These are phyloP conservation scores for Erodium chrysanthum DNA, from an alignment of 441 rosid species.

Conservation along the genomic window DNA sequence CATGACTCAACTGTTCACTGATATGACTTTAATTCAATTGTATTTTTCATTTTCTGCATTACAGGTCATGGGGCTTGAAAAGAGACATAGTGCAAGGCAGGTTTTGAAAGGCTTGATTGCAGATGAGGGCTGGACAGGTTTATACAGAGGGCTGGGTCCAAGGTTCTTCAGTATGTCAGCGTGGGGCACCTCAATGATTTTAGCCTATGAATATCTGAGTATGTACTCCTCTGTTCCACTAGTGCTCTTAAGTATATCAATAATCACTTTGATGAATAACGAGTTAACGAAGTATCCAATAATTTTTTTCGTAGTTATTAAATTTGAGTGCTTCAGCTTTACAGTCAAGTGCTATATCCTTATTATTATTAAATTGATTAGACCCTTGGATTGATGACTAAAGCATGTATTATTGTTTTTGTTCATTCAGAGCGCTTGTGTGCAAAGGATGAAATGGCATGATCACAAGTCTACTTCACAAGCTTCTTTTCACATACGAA, in stretches of 20 bases:
- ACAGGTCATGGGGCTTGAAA: conserved; percentile 82
- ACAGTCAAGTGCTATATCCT: too few species aligned
- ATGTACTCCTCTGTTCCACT: conserved; percentile 24
- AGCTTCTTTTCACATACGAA: not conserved
- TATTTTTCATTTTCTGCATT: conserved; percentile 13
- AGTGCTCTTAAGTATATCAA: not conserved
- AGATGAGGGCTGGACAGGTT: conserved; percentile 90
- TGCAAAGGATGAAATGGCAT: conserved; percentile 35
- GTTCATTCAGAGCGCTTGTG: conserved; percentile 58
- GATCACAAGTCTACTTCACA: not conserved
- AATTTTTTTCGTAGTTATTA: too few species aligned
- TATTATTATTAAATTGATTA: too few species aligned
- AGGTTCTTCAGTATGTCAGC: conserved; percentile 92
- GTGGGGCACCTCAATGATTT: conserved; percentile 96
- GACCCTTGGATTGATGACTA: too few species aligned
- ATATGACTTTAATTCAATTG: not conserved
- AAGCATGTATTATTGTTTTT: conserved; percentile 11
- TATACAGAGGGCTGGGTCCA: conserved; percentile 84
- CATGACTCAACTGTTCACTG: conserved; percentile 3
- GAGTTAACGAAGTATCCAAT: too few species aligned
- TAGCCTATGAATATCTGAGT: conserved; percentile 89
- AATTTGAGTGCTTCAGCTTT: too few species aligned
- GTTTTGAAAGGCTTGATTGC: conserved; percentile 58
- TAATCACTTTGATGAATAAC: too few species aligned
- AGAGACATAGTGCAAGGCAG: conserved; percentile 52